Base-by-base conservation (phyloP, 257 asterid species). In the Solanum appendiculatum region DNA sequence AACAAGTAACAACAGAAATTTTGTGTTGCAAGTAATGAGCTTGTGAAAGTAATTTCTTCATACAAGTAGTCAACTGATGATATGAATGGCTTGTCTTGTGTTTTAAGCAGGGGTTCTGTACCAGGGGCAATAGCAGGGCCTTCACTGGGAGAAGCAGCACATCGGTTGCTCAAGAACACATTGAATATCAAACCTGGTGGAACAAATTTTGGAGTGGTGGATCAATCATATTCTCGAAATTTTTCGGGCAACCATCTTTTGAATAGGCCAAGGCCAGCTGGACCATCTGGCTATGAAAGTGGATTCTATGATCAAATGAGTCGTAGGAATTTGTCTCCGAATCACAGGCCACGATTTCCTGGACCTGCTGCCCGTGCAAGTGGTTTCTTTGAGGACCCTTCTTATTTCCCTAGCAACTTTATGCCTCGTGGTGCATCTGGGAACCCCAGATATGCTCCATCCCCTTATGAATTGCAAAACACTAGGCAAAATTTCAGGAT, bases 101-200 rank as follows among this genome's bases (percentile, higher is more conserved):
- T 90, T 91, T 85, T 69, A 27, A 27, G 86, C 93, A 97, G 99
- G 91, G 97, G 93, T 66, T 95, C 91, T 72, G 93, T 96, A 83
- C 90, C 96, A 23, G 98, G 98, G 82, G 96, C 96, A 73, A 92
- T 97, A 90, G 92, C 95, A 56, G 99, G 99, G 87, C 95, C 96
- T 64, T 64, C 88, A 21, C 87, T 97, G 91, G 98, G 99, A 72
- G 98, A 93, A 91, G 99, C 99, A 75, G 99, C 99, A 51, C 93
- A 93, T 87, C 98, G 99, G 48, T 93, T 97, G 89, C 93, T 97
- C 88, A 94, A 93, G 83, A 93, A 93, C 89, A 89, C 95, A 36
- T 89, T 97, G 90, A 96, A 92, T 87, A 86, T 92, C n/a, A 95
- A 93, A 89, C 18, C 93, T 18, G 87, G 70, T 74, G 85, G 86